Evolutionary conservation across 2,329 filamentous ascomycete genomes (phyloP).

Genomic region (Cladosporium sp.): DNA sequence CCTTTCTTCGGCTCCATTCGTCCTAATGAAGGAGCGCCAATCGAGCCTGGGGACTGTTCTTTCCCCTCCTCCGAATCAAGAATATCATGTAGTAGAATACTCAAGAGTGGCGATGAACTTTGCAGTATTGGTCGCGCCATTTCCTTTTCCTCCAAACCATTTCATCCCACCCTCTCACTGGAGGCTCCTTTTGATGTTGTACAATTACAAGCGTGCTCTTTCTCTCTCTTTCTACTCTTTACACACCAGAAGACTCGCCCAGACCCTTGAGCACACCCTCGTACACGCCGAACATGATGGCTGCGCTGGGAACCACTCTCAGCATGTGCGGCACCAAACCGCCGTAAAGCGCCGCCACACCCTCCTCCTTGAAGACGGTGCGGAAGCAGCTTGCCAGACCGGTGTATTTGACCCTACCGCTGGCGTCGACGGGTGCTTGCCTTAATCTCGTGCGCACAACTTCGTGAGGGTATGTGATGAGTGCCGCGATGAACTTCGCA

Average conservation of each 20-base stretch:
- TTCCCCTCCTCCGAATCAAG: no score
- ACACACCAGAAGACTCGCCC: constrained; percentile 41
- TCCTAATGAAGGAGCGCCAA: no score
- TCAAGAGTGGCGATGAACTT: no score
- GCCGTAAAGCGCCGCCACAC: constrained; percentile 79
- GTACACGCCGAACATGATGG: constrained; percentile 94
- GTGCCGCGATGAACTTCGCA: constrained; percentile 78
- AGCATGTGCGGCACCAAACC: constrained; percentile 88
- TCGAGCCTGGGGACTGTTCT: no score
- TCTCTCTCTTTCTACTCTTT: not conserved
- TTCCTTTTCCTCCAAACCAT: not conserved
- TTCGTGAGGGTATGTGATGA: constrained; percentile 89
- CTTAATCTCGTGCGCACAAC: constrained; percentile 79
- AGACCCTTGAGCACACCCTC: constrained; percentile 46
- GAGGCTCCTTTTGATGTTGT: not conserved
- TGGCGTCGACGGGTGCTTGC: constrained; percentile 63
- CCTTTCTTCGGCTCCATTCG: no score
- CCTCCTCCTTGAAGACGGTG: constrained; percentile 82
- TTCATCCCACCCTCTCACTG: not conserved
- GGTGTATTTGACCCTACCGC: constrained; percentile 69
- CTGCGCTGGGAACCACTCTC: constrained; percentile 83
- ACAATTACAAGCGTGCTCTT: not conserved
- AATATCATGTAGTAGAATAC: no score
- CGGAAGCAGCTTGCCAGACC: constrained; percentile 85
- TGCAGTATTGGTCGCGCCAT: not conserved